Evolutionary conservation across 225 moss, liverwort and hornwort species (phyloP), one percentile per base, ranked within the genome.

Genomic region (Polytrichum formosum): DNA sequence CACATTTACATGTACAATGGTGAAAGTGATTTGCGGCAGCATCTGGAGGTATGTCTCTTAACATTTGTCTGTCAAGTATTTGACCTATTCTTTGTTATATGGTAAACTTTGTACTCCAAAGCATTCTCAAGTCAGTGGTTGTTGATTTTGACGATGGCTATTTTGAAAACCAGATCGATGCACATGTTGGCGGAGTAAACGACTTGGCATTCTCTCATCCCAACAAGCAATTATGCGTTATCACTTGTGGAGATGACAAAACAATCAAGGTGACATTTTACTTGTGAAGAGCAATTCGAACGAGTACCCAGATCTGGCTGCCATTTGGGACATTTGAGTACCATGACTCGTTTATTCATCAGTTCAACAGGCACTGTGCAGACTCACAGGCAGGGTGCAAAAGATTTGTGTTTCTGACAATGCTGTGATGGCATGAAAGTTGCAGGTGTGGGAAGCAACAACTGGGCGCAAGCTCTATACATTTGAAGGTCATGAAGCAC

Each of bases 181-280:
- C 97, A 7, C 97, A 97, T 81, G 92, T 92, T 53, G 97, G 97
- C 46, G 97, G 94, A 53, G 97, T 97, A 67, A 97, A 97, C 46
- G 97, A 97, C 76, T 78, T 97, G 77, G 97, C 97, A 17, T 97
- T 97, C 73, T 97, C 97, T 62, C 92, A 97, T 79, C 97, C 97
- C 6, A 97, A 97, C 75, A 97, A 97, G 64, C 97, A 92, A 76
- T 80, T 97, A 19, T 97, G 97, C 71, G 97, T 97, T 0, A 97
- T 97, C 66, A 97, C 97, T 26, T 97, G 97, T 67, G 97, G 97
- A 64, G 97, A 97, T 65, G 97, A 97, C 62, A 97, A 97, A 72
- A 97, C 92, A 30, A 97, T 97, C 25, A 97, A 92, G 94, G 96
- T 97, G 69, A 63, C 10, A 46, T 46, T 46, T 13, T 46, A 46